phyloP scores from a whole-genome alignment of 805 yeast genomes.

The Maudiozyma barnettii region DNA sequence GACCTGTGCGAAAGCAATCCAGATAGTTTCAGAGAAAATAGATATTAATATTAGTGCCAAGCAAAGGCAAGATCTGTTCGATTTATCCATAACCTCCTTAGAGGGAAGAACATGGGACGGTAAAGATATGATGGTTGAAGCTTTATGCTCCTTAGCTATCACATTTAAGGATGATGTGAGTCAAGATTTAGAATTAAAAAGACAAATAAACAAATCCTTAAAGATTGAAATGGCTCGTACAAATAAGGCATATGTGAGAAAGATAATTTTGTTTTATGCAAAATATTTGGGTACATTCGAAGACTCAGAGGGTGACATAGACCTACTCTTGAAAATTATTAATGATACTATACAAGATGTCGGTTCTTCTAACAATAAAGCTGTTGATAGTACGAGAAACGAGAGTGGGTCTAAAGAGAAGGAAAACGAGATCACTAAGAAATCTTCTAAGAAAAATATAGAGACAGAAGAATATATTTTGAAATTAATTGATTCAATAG shows the following conservation, averaged over 20 bases:
- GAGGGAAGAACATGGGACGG: conserved; percentile 84
- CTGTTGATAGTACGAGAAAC: not conserved
- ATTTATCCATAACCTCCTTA: conserved; percentile 47
- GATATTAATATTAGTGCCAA: conserved; percentile 24
- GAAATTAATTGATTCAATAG: conserved; percentile 30
- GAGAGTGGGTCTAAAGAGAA: conserved; percentile 7
- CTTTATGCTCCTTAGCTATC: conserved; percentile 50
- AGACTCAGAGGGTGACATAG: conserved; percentile 5
- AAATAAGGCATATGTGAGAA: conserved; percentile 53
- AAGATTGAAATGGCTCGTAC: conserved; percentile 55
- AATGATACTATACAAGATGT: conserved; percentile 33
- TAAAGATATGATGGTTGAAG: conserved; percentile 64
- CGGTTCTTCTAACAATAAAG: conserved; percentile 4
- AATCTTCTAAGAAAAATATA: conserved; percentile 35
- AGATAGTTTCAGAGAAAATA: conserved; percentile 44
- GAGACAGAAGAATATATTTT: conserved; percentile 41
- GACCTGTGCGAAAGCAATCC: conserved; percentile 59
- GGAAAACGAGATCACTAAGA: conserved; percentile 28
- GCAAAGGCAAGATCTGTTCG: conserved; percentile 35
- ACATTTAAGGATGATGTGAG: conserved; percentile 35
- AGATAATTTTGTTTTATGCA: conserved; percentile 46
- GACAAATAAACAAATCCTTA: conserved; percentile 37
- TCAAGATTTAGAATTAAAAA: conserved; percentile 26
- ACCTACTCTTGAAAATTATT: conserved; percentile 26
- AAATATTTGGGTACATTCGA: conserved; percentile 37